A percentile compares a stretch with the other conserved stretches of the same genome.
Conservation (phyloP, 331 rosid species). For the Cucumis variabilis region DNA sequence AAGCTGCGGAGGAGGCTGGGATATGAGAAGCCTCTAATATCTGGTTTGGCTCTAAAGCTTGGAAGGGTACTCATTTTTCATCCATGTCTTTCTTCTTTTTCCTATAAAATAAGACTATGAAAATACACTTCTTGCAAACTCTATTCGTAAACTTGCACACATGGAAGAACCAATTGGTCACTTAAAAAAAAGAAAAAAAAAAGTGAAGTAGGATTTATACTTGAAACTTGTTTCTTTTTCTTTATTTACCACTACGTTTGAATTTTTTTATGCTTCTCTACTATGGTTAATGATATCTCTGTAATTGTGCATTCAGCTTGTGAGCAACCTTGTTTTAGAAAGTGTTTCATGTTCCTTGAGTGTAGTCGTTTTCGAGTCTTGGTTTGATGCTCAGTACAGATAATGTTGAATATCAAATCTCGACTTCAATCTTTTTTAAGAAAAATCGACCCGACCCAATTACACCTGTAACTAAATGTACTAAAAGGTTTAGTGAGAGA, state of each 20-base stretch:
- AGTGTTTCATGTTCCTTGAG: constrained; percentile 77
- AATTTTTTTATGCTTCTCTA: background rate
- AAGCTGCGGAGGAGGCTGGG: constrained; percentile 68
- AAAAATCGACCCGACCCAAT: too few species aligned
- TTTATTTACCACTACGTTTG: constrained; percentile 1
- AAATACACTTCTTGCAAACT: constrained; percentile 56
- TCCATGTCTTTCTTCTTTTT: background rate
- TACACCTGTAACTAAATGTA: too few species aligned
- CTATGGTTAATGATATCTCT: constrained; percentile 15
- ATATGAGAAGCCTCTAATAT: constrained; percentile 65
- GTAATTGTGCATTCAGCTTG: constrained; percentile 54
- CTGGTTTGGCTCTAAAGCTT: constrained; percentile 70
- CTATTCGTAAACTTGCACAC: constrained; percentile 74
- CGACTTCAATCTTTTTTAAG: background rate
- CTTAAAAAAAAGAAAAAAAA: constrained; percentile 54
- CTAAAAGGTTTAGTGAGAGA: too few species aligned
- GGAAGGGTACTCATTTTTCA: constrained; percentile 58
- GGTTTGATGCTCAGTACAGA: constrained; percentile 95
- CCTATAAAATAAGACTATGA: background rate
- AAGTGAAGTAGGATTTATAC: constrained; percentile 59
- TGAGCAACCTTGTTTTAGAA: constrained; percentile 75
- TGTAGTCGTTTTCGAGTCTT: constrained; percentile 84
- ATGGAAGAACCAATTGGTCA: constrained; percentile 87
- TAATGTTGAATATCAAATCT: constrained; percentile 25
- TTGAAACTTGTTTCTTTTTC: background rate